These are phyloP conservation scores for Fusarium temperatum DNA, from an alignment of 2,329 filamentous ascomycete genomes.

Conservation along the genomic window DNA sequence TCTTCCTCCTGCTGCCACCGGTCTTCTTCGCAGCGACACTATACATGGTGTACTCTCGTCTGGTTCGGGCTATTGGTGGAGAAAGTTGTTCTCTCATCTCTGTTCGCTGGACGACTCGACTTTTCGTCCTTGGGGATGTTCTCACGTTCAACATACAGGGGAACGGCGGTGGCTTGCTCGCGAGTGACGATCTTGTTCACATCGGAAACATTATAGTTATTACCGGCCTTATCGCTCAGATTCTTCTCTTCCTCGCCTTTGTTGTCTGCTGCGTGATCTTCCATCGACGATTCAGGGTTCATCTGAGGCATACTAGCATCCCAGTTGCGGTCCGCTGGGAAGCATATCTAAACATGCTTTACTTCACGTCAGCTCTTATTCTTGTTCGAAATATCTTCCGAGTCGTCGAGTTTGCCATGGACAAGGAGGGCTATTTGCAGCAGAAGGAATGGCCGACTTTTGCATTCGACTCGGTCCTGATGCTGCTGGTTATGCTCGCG, in stretches of 20 bases:
- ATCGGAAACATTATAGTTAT: conserved; percentile 18
- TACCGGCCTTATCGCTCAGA: not conserved
- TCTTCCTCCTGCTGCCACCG: conserved; percentile 15
- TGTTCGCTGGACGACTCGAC: conserved; percentile 6
- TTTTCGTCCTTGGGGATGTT: conserved; percentile 24
- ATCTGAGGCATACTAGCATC: not conserved
- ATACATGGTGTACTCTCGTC: conserved; percentile 30
- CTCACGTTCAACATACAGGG: conserved; percentile 23
- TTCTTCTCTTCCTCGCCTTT: conserved; percentile 1
- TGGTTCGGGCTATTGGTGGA: not conserved
- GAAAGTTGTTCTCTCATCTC: conserved; percentile 6
- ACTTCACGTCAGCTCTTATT: not conserved
- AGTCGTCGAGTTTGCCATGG: conserved; percentile 23
- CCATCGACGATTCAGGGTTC: not conserved
- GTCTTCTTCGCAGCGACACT: conserved; percentile 29
- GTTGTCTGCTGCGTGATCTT: conserved; percentile 13
- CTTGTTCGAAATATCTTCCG: conserved; percentile 18
- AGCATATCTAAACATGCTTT: conserved; percentile 17
- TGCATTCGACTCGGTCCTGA: conserved; percentile 14
- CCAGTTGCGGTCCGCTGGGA: not conserved
- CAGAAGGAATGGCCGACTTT: conserved; percentile 32
- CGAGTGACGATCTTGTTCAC: not conserved
- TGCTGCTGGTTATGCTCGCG: conserved; percentile 15
- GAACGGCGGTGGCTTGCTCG: conserved; percentile 8
- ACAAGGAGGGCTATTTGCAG: conserved; percentile 13